These are phyloP conservation scores for Fusarium heterosporum DNA, from an alignment of 2,329 filamentous ascomycete species.

Conservation along the genomic window DNA sequence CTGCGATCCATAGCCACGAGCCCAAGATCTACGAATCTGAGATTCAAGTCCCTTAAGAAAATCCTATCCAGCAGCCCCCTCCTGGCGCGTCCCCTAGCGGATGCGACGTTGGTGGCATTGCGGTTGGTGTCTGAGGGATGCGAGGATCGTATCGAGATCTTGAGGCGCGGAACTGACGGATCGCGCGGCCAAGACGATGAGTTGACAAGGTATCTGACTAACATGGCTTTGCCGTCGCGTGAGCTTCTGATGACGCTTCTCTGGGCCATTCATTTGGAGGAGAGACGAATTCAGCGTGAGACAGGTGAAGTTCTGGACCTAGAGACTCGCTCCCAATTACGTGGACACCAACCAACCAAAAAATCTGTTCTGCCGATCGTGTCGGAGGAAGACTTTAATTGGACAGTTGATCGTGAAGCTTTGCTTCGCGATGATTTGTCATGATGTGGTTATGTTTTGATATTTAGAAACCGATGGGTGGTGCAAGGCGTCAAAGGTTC, in stretches of 20 bases:
- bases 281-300: conserved; percentile 50
- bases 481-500: conserved; percentile 39
- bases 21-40: conserved; percentile 67
- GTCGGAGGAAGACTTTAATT: conserved; percentile 38
- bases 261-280: conserved; percentile 60
- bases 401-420: conserved; percentile 27
- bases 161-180: conserved; percentile 49
- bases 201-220: conserved; percentile 54
- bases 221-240: conserved; percentile 58
- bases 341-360: conserved; percentile 40
- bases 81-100: conserved; percentile 78
- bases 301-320: conserved; percentile 38
- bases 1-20: conserved; percentile 64
- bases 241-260: conserved; percentile 62
- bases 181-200: conserved; percentile 54
- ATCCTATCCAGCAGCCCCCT: conserved; percentile 79
- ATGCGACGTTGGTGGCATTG: conserved; percentile 80
- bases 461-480: conserved; percentile 17
- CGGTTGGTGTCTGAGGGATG: conserved; percentile 74
- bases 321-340: conserved; percentile 40
- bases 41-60: conserved; percentile 71
- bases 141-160: conserved; percentile 59
- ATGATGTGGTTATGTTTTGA: conserved; percentile 32
- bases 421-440: conserved; percentile 39
- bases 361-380: conserved; percentile 42